Evolutionary conservation across 768 basidiomycete species (phyloP).

Genomic region (Lentinula guzmanii): DNA sequence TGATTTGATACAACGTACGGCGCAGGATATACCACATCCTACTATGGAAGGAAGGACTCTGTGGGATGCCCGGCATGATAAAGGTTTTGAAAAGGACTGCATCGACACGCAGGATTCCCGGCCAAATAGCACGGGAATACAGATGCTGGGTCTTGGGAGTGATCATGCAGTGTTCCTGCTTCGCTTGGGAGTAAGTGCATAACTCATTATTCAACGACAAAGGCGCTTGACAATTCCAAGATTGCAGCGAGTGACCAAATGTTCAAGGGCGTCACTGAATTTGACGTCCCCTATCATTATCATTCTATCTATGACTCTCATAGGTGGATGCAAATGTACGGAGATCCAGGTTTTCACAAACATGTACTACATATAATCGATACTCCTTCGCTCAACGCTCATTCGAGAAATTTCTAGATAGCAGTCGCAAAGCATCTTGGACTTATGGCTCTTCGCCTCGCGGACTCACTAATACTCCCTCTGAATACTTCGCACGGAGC

Average conservation of each 20-base stretch:
- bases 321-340: conserved; percentile 68
- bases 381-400: neutral
- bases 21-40: conserved; percentile 12
- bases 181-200: conserved; percentile 45
- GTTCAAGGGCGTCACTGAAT: conserved; percentile 24
- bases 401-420: conserved; percentile 23
- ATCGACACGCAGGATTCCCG: conserved; percentile 9
- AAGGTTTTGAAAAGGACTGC: conserved; percentile 38
- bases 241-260: conserved; percentile 39
- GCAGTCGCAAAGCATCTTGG: conserved; percentile 57
- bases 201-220: neutral
- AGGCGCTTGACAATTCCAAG: conserved; percentile 13
- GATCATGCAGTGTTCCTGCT: conserved; percentile 94
- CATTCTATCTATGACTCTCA: conserved; percentile 70
- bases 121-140: conserved; percentile 36
- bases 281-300: conserved; percentile 70
- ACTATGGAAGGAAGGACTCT: conserved; percentile 35
- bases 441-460: conserved; percentile 43
- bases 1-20: neutral
- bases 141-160: conserved; percentile 73
- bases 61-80: conserved; percentile 71
- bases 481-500: conserved; percentile 67
- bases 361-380: conserved; percentile 43
- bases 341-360: conserved; percentile 68
- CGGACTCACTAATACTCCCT: conserved; percentile 54